Evolutionary conservation across 148 eudicot genomes (phyloP).

Genomic region (Polygonum maritimum): DNA sequence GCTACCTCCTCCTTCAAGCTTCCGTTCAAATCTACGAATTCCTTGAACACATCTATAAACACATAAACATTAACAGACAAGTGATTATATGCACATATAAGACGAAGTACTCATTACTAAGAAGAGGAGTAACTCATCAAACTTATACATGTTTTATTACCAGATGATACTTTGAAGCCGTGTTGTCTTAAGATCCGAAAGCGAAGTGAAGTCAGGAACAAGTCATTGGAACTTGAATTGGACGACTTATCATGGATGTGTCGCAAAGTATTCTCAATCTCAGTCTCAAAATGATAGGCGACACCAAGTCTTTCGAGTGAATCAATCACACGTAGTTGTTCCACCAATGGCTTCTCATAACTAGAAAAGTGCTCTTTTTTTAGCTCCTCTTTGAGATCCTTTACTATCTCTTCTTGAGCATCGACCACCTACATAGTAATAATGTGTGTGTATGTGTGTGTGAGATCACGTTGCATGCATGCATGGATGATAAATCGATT

Average conservation of each 20-base stretch:
- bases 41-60: constrained; percentile 19
- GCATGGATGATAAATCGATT: background rate
- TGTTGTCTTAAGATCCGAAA: constrained; percentile 30
- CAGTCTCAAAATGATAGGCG: background rate
- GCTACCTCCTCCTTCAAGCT: constrained; percentile 13
- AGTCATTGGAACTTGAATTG: constrained; percentile 4
- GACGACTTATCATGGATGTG: background rate
- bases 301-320: background rate
- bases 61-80: background rate
- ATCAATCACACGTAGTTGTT: background rate
- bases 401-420: background rate
- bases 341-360: background rate
- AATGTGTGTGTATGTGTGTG: background rate
- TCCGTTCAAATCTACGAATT: constrained; percentile 13
- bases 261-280: background rate
- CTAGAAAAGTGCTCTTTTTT: background rate
- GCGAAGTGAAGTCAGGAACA: constrained; percentile 23
- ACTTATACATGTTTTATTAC: background rate
- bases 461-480: too few relatives aligned
- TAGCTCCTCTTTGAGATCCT: background rate
- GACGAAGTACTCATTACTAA: too few relatives aligned
- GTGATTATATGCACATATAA: too few relatives aligned
- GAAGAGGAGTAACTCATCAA: too few relatives aligned
- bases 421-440: background rate
- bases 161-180: constrained; percentile 16